Conservation (phyloP, 495 filamentous ascomycete genomes). For the Penicillium bovifimosum region DNA sequence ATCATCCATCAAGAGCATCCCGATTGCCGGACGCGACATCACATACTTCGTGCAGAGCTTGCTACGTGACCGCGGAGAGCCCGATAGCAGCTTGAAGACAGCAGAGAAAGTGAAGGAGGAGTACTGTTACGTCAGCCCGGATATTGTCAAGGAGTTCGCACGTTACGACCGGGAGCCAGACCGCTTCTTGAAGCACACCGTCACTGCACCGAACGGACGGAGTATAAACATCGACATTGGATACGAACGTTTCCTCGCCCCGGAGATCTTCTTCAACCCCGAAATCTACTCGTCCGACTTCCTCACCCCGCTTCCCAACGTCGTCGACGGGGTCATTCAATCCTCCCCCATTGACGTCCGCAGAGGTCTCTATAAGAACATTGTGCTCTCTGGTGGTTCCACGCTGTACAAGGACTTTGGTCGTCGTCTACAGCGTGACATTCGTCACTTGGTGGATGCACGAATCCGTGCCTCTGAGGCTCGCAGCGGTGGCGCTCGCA, state of each 20-base stretch:
- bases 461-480: slow-evolving; percentile 86
- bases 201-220: slow-evolving; percentile 79
- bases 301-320: slow-evolving; percentile 85
- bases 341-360: slow-evolving; percentile 96
- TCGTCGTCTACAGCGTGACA: slow-evolving; percentile 89
- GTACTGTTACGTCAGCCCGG: slow-evolving; percentile 95
- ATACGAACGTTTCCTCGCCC: slow-evolving; percentile 96
- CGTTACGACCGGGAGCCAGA: slow-evolving; percentile 88
- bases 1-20: slow-evolving; percentile 97
- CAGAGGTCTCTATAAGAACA: slow-evolving; percentile 97
- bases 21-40: slow-evolving; percentile 93
- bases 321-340: slow-evolving; percentile 95
- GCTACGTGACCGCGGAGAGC: slow-evolving; percentile 91
- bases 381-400: slow-evolving; percentile 92
- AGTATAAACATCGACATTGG: slow-evolving; percentile 85
- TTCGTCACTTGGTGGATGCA: slow-evolving; percentile 88
- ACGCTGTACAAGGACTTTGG: slow-evolving; percentile 98
- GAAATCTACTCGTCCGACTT: slow-evolving; percentile 99
- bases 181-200: slow-evolving; percentile 81
- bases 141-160: slow-evolving; percentile 96
- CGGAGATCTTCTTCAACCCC: slow-evolving; percentile 99
- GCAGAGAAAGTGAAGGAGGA: slow-evolving; percentile 97
- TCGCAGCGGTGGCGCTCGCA: slow-evolving; percentile 75
- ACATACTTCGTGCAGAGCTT: slow-evolving; percentile 97
- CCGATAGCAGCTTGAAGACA: slow-evolving; percentile 94